Evolutionary conservation across 352 stramenopile genomes (phyloP), one percentile per base, ranked within the genome.

Genomic region (Phytophthora brassicae): DNA sequence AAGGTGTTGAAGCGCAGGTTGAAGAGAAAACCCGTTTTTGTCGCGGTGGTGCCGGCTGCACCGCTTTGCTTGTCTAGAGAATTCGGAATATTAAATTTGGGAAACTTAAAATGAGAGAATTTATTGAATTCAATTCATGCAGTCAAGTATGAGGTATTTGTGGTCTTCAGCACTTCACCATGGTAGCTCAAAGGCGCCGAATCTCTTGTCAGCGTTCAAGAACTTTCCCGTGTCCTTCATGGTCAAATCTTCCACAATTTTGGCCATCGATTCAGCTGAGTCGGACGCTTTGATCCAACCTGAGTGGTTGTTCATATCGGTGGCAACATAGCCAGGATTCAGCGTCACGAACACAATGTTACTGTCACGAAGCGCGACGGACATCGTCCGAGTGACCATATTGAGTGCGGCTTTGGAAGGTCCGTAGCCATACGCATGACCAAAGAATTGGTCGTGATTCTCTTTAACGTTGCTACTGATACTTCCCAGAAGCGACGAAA

Each of bases 271-370:
- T 17, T 20, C 44, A 6, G 44, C 44, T 6, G 44, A 51, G 11
- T 12, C 26, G 14, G 44, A 38, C 3, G 23, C 23, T n/a, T 38
- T 23, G 13, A 51, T 12, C 13, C 17, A 38, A 16, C 44, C 44
- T 17, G 20, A 16, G 26, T 51, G 23, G 13, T 51, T 19, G 44
- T 38, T 51, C 26, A 51, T 51, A 14, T 51, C 44, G 44, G 44
- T 51, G n/a, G 13, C 24, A 0, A 51, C 24, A 26, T 51, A 51
- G 16, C 44, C 44, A 23, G 44, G 44, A 7, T 51, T 28, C 3
- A 51, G 26, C 44, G 44, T 38, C 24, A 51, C 44, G 24, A 38
- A 36, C 26, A 29, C 24, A 16, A 51, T 51, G 16, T 51, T 51
- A 7, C 44, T 51, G 3, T 36, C 24, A 20, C 44, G 44, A 7